Evolutionary conservation across 352 stramenopile species (phyloP), one percentile per base, ranked within the genome.

Genomic region (Globisporangium ultimum): DNA sequence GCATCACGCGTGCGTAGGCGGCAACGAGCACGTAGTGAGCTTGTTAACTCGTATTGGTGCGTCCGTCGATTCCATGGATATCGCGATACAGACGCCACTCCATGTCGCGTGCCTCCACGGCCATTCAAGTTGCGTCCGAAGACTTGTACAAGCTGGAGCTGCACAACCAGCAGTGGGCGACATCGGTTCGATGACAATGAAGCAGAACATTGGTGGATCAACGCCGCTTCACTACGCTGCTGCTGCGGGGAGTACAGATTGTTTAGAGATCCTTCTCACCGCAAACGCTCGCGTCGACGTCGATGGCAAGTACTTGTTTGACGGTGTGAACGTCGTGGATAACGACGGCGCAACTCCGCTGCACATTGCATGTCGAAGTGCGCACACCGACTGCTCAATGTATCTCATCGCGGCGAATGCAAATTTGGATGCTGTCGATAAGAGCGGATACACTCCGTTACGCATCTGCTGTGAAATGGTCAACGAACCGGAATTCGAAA

Each of bases 331-430:
- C n/a, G 53, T 66, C 0, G 49, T 43, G 17, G 69, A 91, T 48
- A 57, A 72, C 24, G 78, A 87, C 18, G 76, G 72, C 17, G 64
- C 58, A 0, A 89, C 79, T n/a, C 79, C 82, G 13, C 61, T 91
- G 6, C 82, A 91, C 51, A 24, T 87, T 0, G 77, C 82, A 0
- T 88, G 78, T 52, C 46, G 46, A 22, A 43, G 62, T 7, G 63
- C 59, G 0, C 60, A 82, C 24, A 54, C 67, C 10, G 74, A 85
- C 53, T 88, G 75, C 28, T 72, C 76, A 15, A 48, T 85, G 51
- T 89, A 88, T 53, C 61, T 91, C 22, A 64, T 91, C 22, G 80
- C 78, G 14, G 81, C 79, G 0, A 84, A 75, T 49, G 80, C 81
- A 6, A 55, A 84, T 14, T 46, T 85, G 14, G 60, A 83, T 9